Evolutionary conservation across 2,329 filamentous ascomycete genomes (phyloP).

Genomic region (Akanthomyces lecanii): DNA sequence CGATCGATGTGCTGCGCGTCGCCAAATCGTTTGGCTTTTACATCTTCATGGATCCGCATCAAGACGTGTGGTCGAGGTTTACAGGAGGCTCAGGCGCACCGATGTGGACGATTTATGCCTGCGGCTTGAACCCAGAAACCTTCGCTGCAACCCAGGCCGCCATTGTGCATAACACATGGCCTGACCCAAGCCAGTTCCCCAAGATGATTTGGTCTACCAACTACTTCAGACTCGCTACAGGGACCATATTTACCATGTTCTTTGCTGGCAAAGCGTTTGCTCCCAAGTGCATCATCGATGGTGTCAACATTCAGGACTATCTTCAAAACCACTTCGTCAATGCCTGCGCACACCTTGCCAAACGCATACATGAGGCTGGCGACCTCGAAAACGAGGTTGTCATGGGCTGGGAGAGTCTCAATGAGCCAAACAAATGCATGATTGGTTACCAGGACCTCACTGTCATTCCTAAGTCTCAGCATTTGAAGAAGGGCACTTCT

Average conservation of each 20-base stretch:
- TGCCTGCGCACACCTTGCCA: conserved; percentile 76
- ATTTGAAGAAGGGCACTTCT: conserved; percentile 85
- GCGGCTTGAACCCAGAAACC: conserved; percentile 78
- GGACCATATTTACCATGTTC: conserved; percentile 91
- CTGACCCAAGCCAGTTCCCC: conserved; percentile 78
- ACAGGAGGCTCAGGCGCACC: conserved; percentile 93
- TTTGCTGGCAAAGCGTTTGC: conserved; percentile 89
- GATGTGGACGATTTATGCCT: conserved; percentile 96
- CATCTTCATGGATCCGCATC: conserved; percentile 97
- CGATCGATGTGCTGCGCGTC: conserved; percentile 75
- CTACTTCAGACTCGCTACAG: conserved; percentile 80
- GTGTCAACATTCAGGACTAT: conserved; percentile 94
- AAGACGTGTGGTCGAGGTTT: conserved; percentile 97
- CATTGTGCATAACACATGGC: conserved; percentile 90
- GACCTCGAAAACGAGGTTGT: conserved; percentile 83
- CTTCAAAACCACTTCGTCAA: conserved; percentile 80
- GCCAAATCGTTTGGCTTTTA: conserved; percentile 92
- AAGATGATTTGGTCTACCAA: conserved; percentile 99
- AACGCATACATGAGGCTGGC: conserved; percentile 81
- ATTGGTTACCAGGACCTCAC: conserved; percentile 79
- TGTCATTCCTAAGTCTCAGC: conserved; percentile 78
- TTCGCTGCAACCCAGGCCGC: conserved; percentile 87
- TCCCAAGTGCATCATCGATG: conserved; percentile 92
- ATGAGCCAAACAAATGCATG: conserved; percentile 88
- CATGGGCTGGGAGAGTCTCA: conserved; percentile 94